Evolutionary conservation across 1,139 yeast species (phyloP), one percentile per base, ranked within the genome.

Genomic region (Lodderomyces theae): DNA sequence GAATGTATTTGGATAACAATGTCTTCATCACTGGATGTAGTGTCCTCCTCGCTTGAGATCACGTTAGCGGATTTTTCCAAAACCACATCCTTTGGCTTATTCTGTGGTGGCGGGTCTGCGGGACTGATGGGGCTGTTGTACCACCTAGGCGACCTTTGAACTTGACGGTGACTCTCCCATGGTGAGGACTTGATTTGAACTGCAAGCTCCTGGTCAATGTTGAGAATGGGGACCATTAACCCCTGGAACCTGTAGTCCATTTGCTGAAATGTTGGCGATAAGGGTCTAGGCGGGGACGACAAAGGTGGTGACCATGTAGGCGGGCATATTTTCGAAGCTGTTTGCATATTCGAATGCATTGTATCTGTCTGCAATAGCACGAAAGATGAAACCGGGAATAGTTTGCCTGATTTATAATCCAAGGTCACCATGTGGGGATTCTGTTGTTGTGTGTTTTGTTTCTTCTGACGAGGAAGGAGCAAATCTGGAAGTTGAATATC

Each of bases 371-470:
- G 18, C 11, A 37, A 25, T 9, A 38, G 26, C 7, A 40, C 37
- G 30, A 41, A 38, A 23, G 42, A 42, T 19, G 46, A 37, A 9
- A 43, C 37, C 24, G 42, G 42, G 24, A 30, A 35, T 11, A 38
- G 22, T 15, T 15, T 28, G 31, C 31, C 31, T 28, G 18, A 28
- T 6, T 5, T 28, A 18, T 28, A 28, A 11, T 28, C 31, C 17
- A 13, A 28, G 15, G 31, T 15, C 3, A 28, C 31, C 31, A 28
- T 18, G 4, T 18, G 22, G 5, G 34, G 15, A 11, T 7, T 17
- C 17, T 30, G 33, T 17, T 24, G 12, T 31, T n/a, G 29, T n/a
- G 22, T 34, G 36, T 34, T 13, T 7, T 3, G 18, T 8, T 15
- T 22, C 32, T 12, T 32, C 17, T 38, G 16, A 3, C 29, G 24